Evolutionary conservation across 768 basidiomycete genomes (phyloP).

Genomic region (Lanmaoa rubissima): DNA sequence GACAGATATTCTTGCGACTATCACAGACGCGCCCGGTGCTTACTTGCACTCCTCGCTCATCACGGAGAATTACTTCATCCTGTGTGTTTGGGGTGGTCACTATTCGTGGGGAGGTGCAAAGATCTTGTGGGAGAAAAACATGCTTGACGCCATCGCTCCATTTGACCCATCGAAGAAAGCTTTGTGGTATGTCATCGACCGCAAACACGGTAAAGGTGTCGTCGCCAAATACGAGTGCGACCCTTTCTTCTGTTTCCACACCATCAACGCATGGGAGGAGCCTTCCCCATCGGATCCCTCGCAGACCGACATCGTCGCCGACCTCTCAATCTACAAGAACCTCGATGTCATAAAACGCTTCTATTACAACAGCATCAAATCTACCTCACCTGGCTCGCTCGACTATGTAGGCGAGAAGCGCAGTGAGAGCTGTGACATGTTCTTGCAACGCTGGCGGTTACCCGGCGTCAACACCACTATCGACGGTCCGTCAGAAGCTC

Average conservation of each 20-base stretch:
- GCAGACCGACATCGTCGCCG: slow-evolving; percentile 34
- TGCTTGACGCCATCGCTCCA: slow-evolving; percentile 32
- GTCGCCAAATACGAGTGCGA: slow-evolving; percentile 37
- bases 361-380: slow-evolving; percentile 31
- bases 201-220: slow-evolving; percentile 34
- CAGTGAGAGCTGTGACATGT: slow-evolving; percentile 13
- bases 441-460: slow-evolving; percentile 34
- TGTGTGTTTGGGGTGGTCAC: slow-evolving; percentile 36
- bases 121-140: slow-evolving; percentile 33
- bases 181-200: slow-evolving; percentile 39
- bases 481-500: slow-evolving; percentile 10
- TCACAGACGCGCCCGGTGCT: slow-evolving; percentile 38
- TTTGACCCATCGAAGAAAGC: slow-evolving; percentile 31
- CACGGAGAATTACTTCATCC: slow-evolving; percentile 37
- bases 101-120: slow-evolving; percentile 29
- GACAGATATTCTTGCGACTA: slow-evolving; percentile 35
- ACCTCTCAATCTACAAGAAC: slow-evolving; percentile 36
- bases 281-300: slow-evolving; percentile 20
- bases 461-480: slow-evolving; percentile 21
- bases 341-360: slow-evolving; percentile 32
- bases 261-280: slow-evolving; percentile 40
- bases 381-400: slow-evolving; percentile 24
- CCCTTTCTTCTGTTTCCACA: slow-evolving; percentile 42
- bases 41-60: slow-evolving; percentile 40
- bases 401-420: slow-evolving; percentile 24